phyloP scores from a whole-genome alignment of 192 early-diverging fungal species.

The Gryganskiella cystojenkinii region DNA sequence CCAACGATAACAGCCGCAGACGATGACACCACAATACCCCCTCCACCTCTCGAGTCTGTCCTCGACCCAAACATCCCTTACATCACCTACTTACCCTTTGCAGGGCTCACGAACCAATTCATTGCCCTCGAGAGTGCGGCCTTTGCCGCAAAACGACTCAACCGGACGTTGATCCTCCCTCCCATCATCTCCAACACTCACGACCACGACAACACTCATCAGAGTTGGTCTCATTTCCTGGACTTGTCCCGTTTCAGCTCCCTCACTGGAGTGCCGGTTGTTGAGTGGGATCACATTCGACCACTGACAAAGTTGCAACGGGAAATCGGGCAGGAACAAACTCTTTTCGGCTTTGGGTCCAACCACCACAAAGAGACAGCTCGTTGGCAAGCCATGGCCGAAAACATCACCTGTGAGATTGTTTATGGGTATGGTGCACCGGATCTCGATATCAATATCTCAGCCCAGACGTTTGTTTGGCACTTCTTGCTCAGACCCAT shows the following conservation, averaged over 20 bases:
- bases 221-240: constrained; percentile 12
- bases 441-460: constrained; percentile 8
- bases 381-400: constrained; percentile 1
- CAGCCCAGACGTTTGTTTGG: constrained; percentile 1
- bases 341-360: neutral
- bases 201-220: constrained; percentile 12
- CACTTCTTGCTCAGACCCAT: constrained; percentile 11
- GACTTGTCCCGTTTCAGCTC: constrained; percentile 9
- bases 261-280: constrained; percentile 7
- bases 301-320: constrained; percentile 3
- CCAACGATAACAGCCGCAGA: too few species aligned
- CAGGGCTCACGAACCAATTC: constrained; percentile 23
- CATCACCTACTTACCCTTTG: constrained; percentile 13
- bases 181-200: constrained; percentile 19
- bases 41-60: neutral
- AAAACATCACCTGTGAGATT: constrained; percentile 9
- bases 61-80: constrained; percentile 4
- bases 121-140: constrained; percentile 13
- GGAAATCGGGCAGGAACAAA: constrained; percentile 2
- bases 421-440: constrained; percentile 9
- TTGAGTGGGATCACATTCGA: constrained; percentile 22
- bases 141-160: constrained; percentile 3
- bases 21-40: neutral
- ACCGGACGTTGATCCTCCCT: constrained; percentile 12
- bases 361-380: neutral